Conservation (phyloP, 495 filamentous ascomycete species). For the Immersiella caudata region DNA sequence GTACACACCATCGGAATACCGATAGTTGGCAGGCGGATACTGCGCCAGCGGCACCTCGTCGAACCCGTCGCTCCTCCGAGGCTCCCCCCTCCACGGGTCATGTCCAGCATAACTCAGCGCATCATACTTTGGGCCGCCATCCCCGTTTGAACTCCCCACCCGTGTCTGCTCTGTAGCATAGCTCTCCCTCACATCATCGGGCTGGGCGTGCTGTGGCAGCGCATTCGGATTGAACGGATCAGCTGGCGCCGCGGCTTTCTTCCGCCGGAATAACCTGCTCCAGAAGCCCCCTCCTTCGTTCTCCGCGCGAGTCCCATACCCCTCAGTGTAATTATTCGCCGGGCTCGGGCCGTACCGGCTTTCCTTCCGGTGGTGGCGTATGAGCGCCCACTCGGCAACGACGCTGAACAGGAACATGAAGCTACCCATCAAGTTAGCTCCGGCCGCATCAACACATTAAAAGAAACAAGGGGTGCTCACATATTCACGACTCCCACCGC, state of each 20-base stretch:
- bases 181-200: conserved; percentile 44
- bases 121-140: conserved; percentile 14
- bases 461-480: conserved; percentile 58
- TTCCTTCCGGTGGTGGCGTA: conserved; percentile 74
- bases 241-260: conserved; percentile 6
- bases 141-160: conserved; percentile 27
- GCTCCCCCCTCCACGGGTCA: neutral
- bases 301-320: neutral
- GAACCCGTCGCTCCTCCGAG: neutral
- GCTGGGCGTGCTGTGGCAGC: conserved; percentile 44
- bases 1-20: conserved; percentile 34
- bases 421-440: neutral
- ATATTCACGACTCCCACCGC: conserved; percentile 76
- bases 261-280: conserved; percentile 36
- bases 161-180: conserved; percentile 47
- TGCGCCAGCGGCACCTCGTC: conserved; percentile 18
- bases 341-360: conserved; percentile 78
- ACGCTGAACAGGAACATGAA: conserved; percentile 70
- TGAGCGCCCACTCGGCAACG: conserved; percentile 63
- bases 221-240: conserved; percentile 31
- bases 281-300: conserved; percentile 19
- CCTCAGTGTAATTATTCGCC: conserved; percentile 29
- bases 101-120: conserved; percentile 13
- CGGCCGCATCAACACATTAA: conserved; percentile 37
- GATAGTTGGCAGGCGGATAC: conserved; percentile 24